Evolutionary conservation across 805 yeast genomes (phyloP), one percentile per base, ranked within the genome.

Genomic region (Myxozyma udenii): DNA sequence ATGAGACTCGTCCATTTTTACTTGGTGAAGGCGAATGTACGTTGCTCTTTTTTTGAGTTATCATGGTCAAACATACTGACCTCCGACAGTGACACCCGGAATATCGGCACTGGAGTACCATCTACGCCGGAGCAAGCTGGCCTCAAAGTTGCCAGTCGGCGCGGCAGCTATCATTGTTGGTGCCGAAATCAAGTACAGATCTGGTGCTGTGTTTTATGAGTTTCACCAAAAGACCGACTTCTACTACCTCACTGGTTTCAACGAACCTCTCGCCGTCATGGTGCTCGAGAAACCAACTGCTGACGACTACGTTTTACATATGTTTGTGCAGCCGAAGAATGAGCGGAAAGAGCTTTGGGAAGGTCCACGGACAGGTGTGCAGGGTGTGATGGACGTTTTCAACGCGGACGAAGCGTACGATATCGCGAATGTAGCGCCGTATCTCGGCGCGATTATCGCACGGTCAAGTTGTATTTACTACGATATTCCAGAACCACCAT

Each of bases 211-310:
- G 0, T 93, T 93, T 63, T 83, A 90, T 65, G 85, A 85, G 35
- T 93, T 93, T 65, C 95, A 91, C 64, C 99, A 93, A 70, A 85
- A 90, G 65, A 91, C 86, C 48, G 89, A 93, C 65, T 73, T 93
- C 19, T 90, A 72, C 68, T 91, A 91, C 66, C 68, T 91, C 53
- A 84, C 95, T 1, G 98, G 98, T 2, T 57, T 62, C 41, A 49
- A 55, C 18, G 64, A 61, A 39, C 64, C 64, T 6, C 35, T 44
- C 12, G 53, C 62, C 1, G 59, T 57, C 14, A 42, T 52, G 38
- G 62, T 54, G 14, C 68, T 87, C 41, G 69, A 75, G 51, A 70
- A 77, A n/a, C 78, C 76, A 23, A 78, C 32, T 4, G 48, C 49
- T 16, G 48, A 48, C 12, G 59, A 61, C 22, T 50, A 51, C 45